Evolutionary conservation across 768 basidiomycete genomes (phyloP).

Genomic region (Leccinum barrowsii): DNA sequence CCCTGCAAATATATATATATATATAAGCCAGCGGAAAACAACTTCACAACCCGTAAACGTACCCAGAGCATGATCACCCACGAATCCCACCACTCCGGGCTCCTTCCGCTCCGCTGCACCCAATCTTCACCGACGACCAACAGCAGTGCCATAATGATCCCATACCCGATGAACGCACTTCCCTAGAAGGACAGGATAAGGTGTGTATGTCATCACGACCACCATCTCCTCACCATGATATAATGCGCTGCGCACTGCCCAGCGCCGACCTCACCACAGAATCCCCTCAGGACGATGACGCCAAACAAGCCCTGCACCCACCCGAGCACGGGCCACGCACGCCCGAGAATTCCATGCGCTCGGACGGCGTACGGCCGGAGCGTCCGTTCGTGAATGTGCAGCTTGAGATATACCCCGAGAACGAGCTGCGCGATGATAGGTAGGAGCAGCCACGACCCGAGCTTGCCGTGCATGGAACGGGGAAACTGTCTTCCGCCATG

Average conservation of each 20-base stretch:
- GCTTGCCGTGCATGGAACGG: constrained; percentile 66
- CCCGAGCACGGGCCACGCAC: constrained; percentile 76
- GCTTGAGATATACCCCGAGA: constrained; percentile 86
- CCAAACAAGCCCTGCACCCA: constrained; percentile 93
- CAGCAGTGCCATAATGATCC: constrained; percentile 73
- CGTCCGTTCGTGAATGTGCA: constrained; percentile 81
- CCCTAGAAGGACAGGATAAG: constrained; percentile 39
- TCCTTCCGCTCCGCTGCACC: constrained; percentile 64
- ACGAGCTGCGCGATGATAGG: constrained; percentile 64
- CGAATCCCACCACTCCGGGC: constrained; percentile 86
- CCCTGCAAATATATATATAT: constrained; percentile 13
- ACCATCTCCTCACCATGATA: constrained; percentile 52
- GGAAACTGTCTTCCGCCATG: constrained; percentile 80
- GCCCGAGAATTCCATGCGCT: constrained; percentile 78
- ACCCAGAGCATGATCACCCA: constrained; percentile 60
- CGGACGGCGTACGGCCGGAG: constrained; percentile 68
- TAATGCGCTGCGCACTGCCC: constrained; percentile 89
- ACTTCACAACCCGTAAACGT: constrained; percentile 18
- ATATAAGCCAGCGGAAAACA: not conserved
- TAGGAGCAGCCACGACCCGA: constrained; percentile 50
- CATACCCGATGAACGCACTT: constrained; percentile 87
- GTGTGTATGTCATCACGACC: constrained; percentile 9
- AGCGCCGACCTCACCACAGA: constrained; percentile 68
- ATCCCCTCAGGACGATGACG: constrained; percentile 66
- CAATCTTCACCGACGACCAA: constrained; percentile 75